Evolutionary conservation across 371 early-diverging fungal genomes (phyloP).

Genomic region (Phascolomyces articulosus): DNA sequence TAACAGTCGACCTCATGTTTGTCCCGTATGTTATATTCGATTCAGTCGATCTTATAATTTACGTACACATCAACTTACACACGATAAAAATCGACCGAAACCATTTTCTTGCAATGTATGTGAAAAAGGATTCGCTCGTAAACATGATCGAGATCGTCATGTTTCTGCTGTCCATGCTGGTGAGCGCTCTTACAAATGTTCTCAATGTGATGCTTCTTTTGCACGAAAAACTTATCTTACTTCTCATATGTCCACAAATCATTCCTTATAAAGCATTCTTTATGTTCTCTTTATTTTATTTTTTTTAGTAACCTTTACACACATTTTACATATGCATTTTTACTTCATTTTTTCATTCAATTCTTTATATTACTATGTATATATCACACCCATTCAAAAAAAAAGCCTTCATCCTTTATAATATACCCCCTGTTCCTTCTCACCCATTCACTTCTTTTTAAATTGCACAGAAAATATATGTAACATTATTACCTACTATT

Average conservation of each 20-base stretch:
- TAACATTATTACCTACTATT: too few species aligned
- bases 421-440: too few species aligned
- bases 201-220: conserved; percentile 55
- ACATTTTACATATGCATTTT: too few species aligned
- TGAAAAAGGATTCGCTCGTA: conserved; percentile 60
- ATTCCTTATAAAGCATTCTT: neutral
- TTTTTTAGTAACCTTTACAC: too few species aligned
- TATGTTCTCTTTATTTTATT: too few species aligned
- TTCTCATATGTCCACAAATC: neutral
- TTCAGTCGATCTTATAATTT: conserved; percentile 76
- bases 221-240: conserved; percentile 40
- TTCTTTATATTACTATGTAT: too few species aligned
- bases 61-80: conserved; percentile 71
- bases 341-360: too few species aligned
- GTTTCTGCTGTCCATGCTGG: conserved; percentile 61
- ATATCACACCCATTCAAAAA: too few species aligned
- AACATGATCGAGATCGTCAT: conserved; percentile 77
- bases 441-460: too few species aligned
- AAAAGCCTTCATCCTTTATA: too few species aligned
- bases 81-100: conserved; percentile 66
- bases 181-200: conserved; percentile 56
- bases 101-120: conserved; percentile 62
- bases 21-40: conserved; percentile 52
- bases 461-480: too few species aligned
- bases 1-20: conserved; percentile 21